Evolutionary conservation across 805 yeast genomes (phyloP).

Genomic region (Saturnispora hagleri): DNA sequence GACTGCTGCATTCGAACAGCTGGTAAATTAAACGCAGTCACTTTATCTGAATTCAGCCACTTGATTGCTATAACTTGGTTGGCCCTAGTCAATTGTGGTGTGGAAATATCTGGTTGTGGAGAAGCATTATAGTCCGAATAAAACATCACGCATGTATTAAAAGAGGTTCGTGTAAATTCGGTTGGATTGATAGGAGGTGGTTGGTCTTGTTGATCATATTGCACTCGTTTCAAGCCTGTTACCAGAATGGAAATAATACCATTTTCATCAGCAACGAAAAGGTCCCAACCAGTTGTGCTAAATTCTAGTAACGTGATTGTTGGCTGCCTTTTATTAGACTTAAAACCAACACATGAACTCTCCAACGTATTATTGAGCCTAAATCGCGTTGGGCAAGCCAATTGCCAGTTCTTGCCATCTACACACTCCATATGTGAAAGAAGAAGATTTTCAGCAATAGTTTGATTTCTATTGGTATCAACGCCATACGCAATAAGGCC

Average conservation of each 20-base stretch:
- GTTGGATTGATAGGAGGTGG: constrained; percentile 19
- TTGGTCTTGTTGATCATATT: constrained; percentile 28
- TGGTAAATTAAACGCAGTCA: constrained; percentile 50
- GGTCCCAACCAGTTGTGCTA: constrained; percentile 72
- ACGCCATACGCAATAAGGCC: constrained; percentile 67
- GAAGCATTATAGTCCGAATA: constrained; percentile 31
- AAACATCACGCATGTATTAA: constrained; percentile 35
- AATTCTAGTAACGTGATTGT: constrained; percentile 43
- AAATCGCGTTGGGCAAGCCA: constrained; percentile 47
- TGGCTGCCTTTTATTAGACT: constrained; percentile 10
- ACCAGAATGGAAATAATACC: constrained; percentile 57
- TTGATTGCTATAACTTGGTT: constrained; percentile 41
- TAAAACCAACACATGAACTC: not conserved
- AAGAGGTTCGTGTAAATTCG: constrained; percentile 31
- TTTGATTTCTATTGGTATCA: constrained; percentile 14
- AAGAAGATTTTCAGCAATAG: constrained; percentile 32
- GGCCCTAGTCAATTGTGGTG: constrained; percentile 8
- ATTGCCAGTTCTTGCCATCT: constrained; percentile 73
- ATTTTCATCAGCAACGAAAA: constrained; percentile 65
- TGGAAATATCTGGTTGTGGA: constrained; percentile 19
- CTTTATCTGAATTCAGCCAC: constrained; percentile 72
- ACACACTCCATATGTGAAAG: constrained; percentile 64
- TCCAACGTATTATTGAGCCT: constrained; percentile 3
- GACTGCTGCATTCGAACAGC: constrained; percentile 34
- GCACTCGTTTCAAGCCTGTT: constrained; percentile 38